Conservation (phyloP, 2,329 filamentous ascomycete species). For the Ophiostoma tasmaniense region DNA sequence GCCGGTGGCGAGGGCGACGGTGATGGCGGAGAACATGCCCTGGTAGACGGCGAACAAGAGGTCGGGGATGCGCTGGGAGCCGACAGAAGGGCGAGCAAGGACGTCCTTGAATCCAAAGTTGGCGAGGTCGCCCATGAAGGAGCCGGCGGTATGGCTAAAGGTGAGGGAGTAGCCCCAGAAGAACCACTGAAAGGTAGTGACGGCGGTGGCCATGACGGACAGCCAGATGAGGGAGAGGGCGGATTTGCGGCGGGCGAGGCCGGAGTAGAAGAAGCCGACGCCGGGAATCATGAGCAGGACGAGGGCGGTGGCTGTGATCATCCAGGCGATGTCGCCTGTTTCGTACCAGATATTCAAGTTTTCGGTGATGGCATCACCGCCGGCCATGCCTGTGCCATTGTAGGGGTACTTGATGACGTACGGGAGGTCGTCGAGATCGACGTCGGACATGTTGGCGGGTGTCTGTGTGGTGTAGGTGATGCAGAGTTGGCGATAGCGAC, state of each 20-base stretch:
- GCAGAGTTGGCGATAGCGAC: too few relatives aligned
- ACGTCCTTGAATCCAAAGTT: conserved; percentile 78
- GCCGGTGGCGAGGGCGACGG: conserved; percentile 28
- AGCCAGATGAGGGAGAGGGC: conserved; percentile 80
- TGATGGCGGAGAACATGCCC: conserved; percentile 84
- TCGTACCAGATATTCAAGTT: conserved; percentile 77
- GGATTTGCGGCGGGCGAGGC: conserved; percentile 80
- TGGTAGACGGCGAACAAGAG: conserved; percentile 79
- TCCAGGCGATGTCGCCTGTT: conserved; percentile 76
- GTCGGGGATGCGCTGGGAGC: conserved; percentile 64
- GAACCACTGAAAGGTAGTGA: conserved; percentile 88
- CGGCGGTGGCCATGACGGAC: conserved; percentile 68
- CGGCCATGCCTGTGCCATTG: conserved; percentile 48
- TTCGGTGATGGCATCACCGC: conserved; percentile 48
- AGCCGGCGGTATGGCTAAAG: conserved; percentile 71
- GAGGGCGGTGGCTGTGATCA: conserved; percentile 71
- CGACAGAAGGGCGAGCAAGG: conserved; percentile 66
- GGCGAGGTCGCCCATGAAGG: conserved; percentile 68
- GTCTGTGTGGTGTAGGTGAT: neutral
- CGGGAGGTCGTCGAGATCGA: conserved; percentile 37
- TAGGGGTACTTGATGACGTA: conserved; percentile 45
- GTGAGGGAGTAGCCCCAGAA: conserved; percentile 88
- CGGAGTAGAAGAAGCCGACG: conserved; percentile 91
- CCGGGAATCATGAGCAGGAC: conserved; percentile 90
- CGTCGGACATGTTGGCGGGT: conserved; percentile 30